Percentiles rank a stretch among this genome's conserved stretches.
phyloP scores from a whole-genome alignment of 2,329 filamentous ascomycete genomes.

The Fusarium sp. region DNA sequence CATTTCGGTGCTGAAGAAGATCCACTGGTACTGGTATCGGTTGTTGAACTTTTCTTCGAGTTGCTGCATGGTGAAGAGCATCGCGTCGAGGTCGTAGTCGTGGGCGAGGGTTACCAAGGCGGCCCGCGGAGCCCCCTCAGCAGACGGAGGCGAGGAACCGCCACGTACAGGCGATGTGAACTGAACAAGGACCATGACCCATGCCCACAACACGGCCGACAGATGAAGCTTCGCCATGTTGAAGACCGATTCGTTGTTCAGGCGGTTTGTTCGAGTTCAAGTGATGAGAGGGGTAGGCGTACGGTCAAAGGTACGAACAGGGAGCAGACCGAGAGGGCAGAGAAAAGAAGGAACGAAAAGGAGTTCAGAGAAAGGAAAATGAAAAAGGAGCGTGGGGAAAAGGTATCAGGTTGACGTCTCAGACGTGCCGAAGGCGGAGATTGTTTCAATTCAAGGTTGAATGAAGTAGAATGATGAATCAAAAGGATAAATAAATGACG shows the following conservation, averaged over 20 bases:
- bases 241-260: not conserved
- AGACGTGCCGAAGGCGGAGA: slow-evolving; percentile 34
- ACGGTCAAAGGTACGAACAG: slow-evolving; percentile 13
- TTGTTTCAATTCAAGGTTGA: slow-evolving; percentile 30
- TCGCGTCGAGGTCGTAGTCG: slow-evolving; percentile 47
- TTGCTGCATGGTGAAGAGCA: slow-evolving; percentile 66
- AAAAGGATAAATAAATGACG: slow-evolving; percentile 33
- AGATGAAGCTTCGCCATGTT: slow-evolving; percentile 32
- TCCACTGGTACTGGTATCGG: slow-evolving; percentile 88
- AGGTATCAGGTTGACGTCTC: slow-evolving; percentile 22
- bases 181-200: slow-evolving; percentile 36
- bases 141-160: slow-evolving; percentile 20
- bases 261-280: not conserved
- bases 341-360: slow-evolving; percentile 14
- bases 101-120: slow-evolving; percentile 49
- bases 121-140: slow-evolving; percentile 45
- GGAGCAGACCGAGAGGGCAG: slow-evolving; percentile 21
- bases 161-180: slow-evolving; percentile 35
- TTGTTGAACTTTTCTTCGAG: slow-evolving; percentile 72
- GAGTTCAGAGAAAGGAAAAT: slow-evolving; percentile 18
- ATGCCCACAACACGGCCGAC: slow-evolving; percentile 23
- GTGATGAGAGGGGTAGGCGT: not conserved
- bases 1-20: slow-evolving; percentile 85
- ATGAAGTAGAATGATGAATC: slow-evolving; percentile 33
- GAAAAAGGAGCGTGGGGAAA: slow-evolving; percentile 30